These are phyloP conservation scores for Durotheca rogersii DNA, from an alignment of 495 filamentous ascomycete genomes.

Conservation along the genomic window DNA sequence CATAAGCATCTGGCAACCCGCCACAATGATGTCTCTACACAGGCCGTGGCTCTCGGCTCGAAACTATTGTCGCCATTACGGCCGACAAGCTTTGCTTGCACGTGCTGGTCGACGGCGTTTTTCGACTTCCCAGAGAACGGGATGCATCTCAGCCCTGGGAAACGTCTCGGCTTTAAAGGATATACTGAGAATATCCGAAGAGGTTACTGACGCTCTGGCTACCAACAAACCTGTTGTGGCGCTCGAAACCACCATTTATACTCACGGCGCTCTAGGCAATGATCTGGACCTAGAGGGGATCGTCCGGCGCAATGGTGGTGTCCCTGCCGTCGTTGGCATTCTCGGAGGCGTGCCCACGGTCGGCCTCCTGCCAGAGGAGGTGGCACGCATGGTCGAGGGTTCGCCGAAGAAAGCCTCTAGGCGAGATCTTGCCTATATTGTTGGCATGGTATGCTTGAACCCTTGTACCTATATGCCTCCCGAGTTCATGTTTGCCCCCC, in stretches of 20 bases:
- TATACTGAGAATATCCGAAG: slow-evolving; percentile 74
- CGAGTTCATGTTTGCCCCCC: neutral
- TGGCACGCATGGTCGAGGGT: slow-evolving; percentile 69
- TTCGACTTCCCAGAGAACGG: slow-evolving; percentile 15
- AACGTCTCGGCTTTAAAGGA: slow-evolving; percentile 43
- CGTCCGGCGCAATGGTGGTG: slow-evolving; percentile 75
- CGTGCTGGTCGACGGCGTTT: slow-evolving; percentile 6
- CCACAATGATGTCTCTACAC: slow-evolving; percentile 7
- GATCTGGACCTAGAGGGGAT: slow-evolving; percentile 79
- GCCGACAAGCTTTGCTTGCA: neutral
- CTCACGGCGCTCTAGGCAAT: slow-evolving; percentile 77
- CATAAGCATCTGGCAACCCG: neutral
- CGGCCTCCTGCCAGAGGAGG: slow-evolving; percentile 67
- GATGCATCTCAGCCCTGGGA: slow-evolving; percentile 9
- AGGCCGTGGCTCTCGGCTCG: slow-evolving; percentile 9
- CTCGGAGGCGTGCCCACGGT: slow-evolving; percentile 78
- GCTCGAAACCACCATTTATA: slow-evolving; percentile 82
- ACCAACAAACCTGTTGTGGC: slow-evolving; percentile 80
- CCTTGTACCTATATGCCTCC: neutral
- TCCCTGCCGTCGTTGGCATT: slow-evolving; percentile 91
- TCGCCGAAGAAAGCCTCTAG: slow-evolving; percentile 77
- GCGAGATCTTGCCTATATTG: slow-evolving; percentile 78
- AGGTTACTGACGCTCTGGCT: slow-evolving; percentile 73
- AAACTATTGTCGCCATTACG: neutral
- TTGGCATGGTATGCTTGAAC: slow-evolving; percentile 63